Evolutionary conservation across 163 green algal genomes (phyloP).

Genomic region (Chlorella variabilis): DNA sequence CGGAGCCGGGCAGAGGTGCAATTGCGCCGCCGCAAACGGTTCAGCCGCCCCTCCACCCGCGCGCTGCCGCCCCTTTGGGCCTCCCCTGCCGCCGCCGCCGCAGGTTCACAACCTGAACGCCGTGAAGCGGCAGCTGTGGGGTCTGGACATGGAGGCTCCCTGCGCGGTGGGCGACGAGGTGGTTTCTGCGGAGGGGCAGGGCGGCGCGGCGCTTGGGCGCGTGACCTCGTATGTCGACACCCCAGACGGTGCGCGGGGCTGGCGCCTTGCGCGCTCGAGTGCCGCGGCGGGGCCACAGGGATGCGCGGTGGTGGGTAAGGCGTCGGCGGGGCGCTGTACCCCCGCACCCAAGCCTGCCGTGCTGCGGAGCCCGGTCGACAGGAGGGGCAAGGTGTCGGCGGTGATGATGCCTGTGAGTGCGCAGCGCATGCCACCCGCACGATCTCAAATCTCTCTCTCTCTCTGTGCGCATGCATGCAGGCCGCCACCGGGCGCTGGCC

Average conservation of each 20-base stretch:
- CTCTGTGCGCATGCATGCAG: too few relatives aligned
- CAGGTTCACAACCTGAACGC: conserved; percentile 63
- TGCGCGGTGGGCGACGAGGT: conserved; percentile 51
- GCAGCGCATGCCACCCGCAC: too few relatives aligned
- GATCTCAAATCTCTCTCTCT: too few relatives aligned
- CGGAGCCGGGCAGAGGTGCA: too few relatives aligned
- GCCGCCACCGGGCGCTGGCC: conserved; percentile 35
- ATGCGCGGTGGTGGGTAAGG: neutral
- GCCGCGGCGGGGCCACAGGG: neutral
- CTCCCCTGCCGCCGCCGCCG: neutral
- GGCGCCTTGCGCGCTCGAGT: neutral
- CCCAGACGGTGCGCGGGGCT: neutral
- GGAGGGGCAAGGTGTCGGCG: too few relatives aligned
- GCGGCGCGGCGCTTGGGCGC: conserved; percentile 17
- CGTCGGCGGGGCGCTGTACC: too few relatives aligned
- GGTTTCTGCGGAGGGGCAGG: conserved; percentile 28
- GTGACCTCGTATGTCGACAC: conserved; percentile 44
- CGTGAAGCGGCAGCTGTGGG: conserved; percentile 71
- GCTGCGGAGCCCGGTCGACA: too few relatives aligned
- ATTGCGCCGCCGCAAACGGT: too few relatives aligned
- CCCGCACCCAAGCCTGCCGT: too few relatives aligned
- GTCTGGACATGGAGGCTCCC: conserved; percentile 54
- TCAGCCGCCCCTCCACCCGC: too few relatives aligned
- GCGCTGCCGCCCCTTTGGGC: too few relatives aligned
- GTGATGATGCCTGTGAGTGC: too few relatives aligned